These are phyloP conservation scores for Fusarium stilboides DNA, from an alignment of 2,329 filamentous ascomycete genomes.

Conservation along the genomic window DNA sequence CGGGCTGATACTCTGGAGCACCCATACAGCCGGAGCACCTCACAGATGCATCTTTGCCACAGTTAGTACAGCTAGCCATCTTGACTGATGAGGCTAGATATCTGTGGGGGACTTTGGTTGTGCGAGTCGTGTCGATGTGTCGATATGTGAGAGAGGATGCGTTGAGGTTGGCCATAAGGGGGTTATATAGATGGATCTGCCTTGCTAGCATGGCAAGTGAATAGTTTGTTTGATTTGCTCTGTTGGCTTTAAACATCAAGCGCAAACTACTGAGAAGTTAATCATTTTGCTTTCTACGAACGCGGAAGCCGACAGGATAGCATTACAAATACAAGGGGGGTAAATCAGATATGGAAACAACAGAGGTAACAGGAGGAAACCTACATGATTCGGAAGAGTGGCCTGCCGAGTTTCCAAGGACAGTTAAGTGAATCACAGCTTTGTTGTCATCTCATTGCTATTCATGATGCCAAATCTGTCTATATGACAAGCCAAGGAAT, in stretches of 20 bases:
- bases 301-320: background rate
- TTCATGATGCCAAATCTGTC: constrained; percentile 6
- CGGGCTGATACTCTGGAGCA: constrained; percentile 29
- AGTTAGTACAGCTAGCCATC: constrained; percentile 25
- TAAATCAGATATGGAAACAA: background rate
- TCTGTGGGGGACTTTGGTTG: background rate
- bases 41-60: constrained; percentile 11
- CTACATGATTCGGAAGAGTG: background rate
- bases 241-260: background rate
- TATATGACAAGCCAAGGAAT: background rate
- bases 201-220: background rate
- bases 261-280: background rate
- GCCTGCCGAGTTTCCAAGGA: background rate
- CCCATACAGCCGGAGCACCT: constrained; percentile 12
- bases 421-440: background rate
- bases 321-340: background rate
- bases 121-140: background rate
- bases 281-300: background rate
- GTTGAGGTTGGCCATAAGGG: background rate
- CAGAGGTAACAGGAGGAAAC: background rate
- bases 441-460: constrained; percentile 2
- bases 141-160: background rate
- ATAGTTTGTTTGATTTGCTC: background rate
- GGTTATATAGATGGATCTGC: background rate
- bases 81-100: background rate